Base-by-base conservation (phyloP, 2,329 filamentous ascomycete genomes). In the Fusarium nematophilum region DNA sequence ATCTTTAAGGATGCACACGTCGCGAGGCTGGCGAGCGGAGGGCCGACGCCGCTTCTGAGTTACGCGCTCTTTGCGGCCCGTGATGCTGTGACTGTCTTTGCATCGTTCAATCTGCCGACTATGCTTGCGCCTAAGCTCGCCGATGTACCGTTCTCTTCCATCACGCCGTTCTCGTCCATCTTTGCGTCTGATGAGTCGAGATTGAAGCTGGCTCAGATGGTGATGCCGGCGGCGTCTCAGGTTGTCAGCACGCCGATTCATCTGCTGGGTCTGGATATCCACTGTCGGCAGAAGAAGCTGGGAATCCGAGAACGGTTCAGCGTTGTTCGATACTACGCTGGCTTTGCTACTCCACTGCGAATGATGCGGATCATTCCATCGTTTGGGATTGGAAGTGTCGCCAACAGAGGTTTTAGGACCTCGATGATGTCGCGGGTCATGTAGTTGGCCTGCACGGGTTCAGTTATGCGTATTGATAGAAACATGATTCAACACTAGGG, bases 1-100 rank as follows among this genome's bases (percentile, higher is more conserved):
- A 65, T 67, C 36, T 66, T 64, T 38, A 67, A 69, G 39, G 66
- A 69, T 25, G 66, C 62, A 3, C 62, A 69, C 36, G 67, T 61
- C 37, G 60, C 66, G 0, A 59, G 56, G n/a, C 53, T 56, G 31
- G 54, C 57, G 5, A 64, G 59, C 15, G 50, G 55, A 8, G 51
- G 51, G 5, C 45, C 66, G 2, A 62, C 64, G 1, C 66, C 66
- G 5, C 37, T 69, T 4, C 34, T 66, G 9, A 66, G 64, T 23
- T 69, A 69, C 30, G 56, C 60, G 0, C 31, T 68, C 13, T 68
- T 69, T 21, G 58, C 64, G 5, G 53, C 62, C 3, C 47, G 66
- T 6, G 66, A 68, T 39, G 66, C 66, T 9, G 49, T 68, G 11
- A 69, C 66, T 23, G 57, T 68, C 10, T 68, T 62, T 31, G 66